Evolutionary conservation across 192 early-diverging fungal genomes (phyloP), one percentile per base, ranked within the genome.

Genomic region (Paraglomus occultum): DNA sequence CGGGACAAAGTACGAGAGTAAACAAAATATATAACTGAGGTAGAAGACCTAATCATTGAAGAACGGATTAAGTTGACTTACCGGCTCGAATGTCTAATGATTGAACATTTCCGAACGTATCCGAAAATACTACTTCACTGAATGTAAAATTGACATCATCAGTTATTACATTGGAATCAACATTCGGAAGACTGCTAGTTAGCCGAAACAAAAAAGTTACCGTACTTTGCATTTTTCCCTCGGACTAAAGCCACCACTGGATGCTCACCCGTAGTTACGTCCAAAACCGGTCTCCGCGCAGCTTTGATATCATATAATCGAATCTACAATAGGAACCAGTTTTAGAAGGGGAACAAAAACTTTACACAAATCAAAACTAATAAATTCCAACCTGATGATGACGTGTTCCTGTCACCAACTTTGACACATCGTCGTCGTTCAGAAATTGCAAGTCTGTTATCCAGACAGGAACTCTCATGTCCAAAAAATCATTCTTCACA

Each of bases 401-500:
- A 51, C 88, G 85, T 0, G 95, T 93, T 8, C 84, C 85, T 18
- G 88, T 82, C 18, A 85, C 88, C 38, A 97, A 55, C 18, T 77
- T 63, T 6, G 81, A 80, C 3, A 69, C 70, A 39, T 86, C 82
- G n/a, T 74, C 73, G 57, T 83, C 81, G 73, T 65, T 79, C 39
- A 90, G 51, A 72, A 91, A 97, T 74, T 85, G 81, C 39, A 96
- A 66, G 72, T 94, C 89, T 1, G 91, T 94, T 59, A 95, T 87
- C 90, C 94, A 95, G 12, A 97, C 88, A 6, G 92, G 92, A 46
- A 92, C 87, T 18, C 91, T 85, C 51, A 97, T 67, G 73, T 92
- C 89, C 50, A 97, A 77, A 62, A 82, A 79, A 60, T 96, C 93
- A 71, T 92, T 85, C 38, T 81, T 75, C 23, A 93, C 91, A 74